Evolutionary conservation across 208 protist genomes (phyloP), one percentile per base, ranked within the genome.

Genomic region (Crithidia bombi): DNA sequence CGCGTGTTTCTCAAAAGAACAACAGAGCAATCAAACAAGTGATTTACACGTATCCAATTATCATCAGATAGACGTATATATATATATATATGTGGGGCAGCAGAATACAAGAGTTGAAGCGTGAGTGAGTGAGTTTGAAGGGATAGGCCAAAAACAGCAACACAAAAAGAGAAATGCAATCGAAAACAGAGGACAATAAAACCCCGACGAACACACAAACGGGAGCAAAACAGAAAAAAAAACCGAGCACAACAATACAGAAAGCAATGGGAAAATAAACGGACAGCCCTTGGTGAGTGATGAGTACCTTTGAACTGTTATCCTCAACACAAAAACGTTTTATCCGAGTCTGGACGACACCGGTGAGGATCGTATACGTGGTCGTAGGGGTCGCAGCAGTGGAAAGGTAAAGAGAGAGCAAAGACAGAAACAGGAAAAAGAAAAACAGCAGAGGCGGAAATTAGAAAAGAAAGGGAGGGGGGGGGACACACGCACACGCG

Each of bases 21-120:
- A n/a, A 23, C 15, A 44, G 52, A n/a, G 30, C 32, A 61, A 19
- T 23, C 17, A 9, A 14, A 50, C 44, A 50, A 23, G 17, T 25
- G 14, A 0, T 25, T 25, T 23, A 23, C 11, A 14, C 14, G 21
- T 36, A 38, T 3, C 6, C 10, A 54, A 52, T 36, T 30, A 10
- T 32, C 41, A 68, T 23, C 28, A 59, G 30, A 66, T 41, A 55
- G 50, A 57, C 23, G 49, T 33, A 70, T 59, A 70, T 47, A 59
- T 49, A 70, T 58, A 57, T 66, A 78, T 66, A 73, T 58, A 67
- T 30, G 72, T 51, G n/a, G n/a, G n/a, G n/a, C n/a, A n/a, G n/a
- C n/a, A 73, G 35, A 73, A n/a, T 50, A 67, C n/a, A 38, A 50
- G 41, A 30, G 26, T 55, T 47, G 49, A 61, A 28, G 35, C 15